Base-by-base conservation (phyloP, 1,284 basidiomycete species). In the Rhodotorula sp. region DNA sequence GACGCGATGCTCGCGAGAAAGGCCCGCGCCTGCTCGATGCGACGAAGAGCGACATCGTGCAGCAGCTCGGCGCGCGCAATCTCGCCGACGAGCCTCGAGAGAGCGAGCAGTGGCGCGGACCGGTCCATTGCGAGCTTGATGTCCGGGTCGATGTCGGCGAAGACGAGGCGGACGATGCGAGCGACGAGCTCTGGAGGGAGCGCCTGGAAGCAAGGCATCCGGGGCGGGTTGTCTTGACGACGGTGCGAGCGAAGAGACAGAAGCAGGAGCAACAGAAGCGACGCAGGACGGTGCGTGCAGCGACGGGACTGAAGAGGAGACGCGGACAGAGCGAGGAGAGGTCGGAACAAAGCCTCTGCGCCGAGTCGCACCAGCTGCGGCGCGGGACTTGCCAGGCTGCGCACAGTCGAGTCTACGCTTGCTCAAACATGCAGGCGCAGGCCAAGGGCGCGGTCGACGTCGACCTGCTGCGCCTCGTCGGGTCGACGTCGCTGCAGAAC, bases 381-480 rank as follows among this genome's bases (percentile, higher is more conserved):
- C 34, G 34, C 34, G 34, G 34, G 34, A 34, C 34, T 34, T 34
- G 34, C 34, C 34, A 34, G 34, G 34, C 34, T 34, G 5, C 34
- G 3, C 34, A 34, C 3, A 34, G 3, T 34, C 34, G 34, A 2
- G 34, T 34, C 34, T 5, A 34, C 34, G 34, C 34, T 34, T 5
- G 34, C 34, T 34, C 34, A 34, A 34, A 34, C 34, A 34, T 34
- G 34, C 34, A 34, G 34, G 34, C 34, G 34, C 34, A 34, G 34
- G 1, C 21, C 27, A 42, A 49, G 42, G 12, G 25, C 7, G 64
- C 42, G 23, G 34, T 73, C 49, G 73, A 71, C 25, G 59, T 61
- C 48, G 55, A 70, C 48, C 58, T 76, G 44, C 71, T 76, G 42
- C 73, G 68, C 46, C 70, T 72, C 42, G 68, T 76, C 42, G 65